Evolutionary conservation across 225 moss, liverwort and hornwort species (phyloP).

Genomic region (Neckera pumila): DNA sequence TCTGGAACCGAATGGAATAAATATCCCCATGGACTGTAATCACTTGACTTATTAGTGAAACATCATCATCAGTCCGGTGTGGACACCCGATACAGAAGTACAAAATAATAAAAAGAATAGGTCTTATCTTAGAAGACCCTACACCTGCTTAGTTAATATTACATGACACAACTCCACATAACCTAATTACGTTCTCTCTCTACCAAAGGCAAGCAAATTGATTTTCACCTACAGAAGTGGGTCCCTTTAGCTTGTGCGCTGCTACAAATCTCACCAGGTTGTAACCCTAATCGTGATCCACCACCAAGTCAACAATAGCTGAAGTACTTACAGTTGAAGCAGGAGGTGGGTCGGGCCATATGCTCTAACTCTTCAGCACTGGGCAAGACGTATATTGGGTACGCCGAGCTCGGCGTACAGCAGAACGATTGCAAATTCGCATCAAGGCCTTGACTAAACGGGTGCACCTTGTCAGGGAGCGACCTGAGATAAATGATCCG

Average conservation of each 20-base stretch:
- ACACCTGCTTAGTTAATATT: background rate
- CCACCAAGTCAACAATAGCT: slow-evolving; percentile 21
- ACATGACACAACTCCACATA: background rate
- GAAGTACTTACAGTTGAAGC: slow-evolving; percentile 43
- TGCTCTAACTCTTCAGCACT: slow-evolving; percentile 43
- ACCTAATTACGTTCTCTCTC: background rate
- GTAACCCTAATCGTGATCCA: background rate
- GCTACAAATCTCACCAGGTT: background rate
- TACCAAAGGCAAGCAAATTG: slow-evolving; percentile 4
- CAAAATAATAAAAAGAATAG: background rate
- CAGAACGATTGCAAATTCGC: slow-evolving; percentile 49
- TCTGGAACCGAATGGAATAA: background rate
- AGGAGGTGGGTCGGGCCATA: slow-evolving; percentile 37
- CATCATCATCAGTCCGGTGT: slow-evolving; percentile 12
- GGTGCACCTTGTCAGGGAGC: slow-evolving; percentile 41
- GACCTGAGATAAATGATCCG: slow-evolving; percentile 35
- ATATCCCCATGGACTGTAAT: background rate
- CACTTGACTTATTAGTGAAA: background rate
- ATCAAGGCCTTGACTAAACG: slow-evolving; percentile 36
- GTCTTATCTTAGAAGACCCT: background rate
- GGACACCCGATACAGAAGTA: background rate
- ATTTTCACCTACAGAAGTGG: background rate
- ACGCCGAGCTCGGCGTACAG: slow-evolving; percentile 40
- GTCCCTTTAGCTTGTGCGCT: background rate
- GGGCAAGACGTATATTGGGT: slow-evolving; percentile 46